Evolutionary conservation across 768 basidiomycete genomes (phyloP).

Genomic region (Lactarius sp.): DNA sequence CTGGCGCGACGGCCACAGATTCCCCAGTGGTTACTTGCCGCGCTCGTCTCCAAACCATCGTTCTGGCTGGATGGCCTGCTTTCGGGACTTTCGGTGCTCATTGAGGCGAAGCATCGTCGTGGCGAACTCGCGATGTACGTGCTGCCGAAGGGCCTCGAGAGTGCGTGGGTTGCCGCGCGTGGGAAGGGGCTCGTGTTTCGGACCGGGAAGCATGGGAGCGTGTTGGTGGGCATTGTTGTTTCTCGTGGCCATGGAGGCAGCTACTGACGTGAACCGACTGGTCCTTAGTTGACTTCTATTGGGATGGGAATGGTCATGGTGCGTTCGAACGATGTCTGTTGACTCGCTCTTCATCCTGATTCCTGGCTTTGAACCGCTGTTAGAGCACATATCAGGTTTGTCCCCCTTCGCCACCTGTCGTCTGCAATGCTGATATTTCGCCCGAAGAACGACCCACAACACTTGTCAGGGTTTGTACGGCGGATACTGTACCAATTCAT

Average conservation of each 20-base stretch:
- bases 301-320: constrained; percentile 94
- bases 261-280: background rate
- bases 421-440: background rate
- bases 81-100: constrained; percentile 71
- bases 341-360: background rate
- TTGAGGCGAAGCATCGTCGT: constrained; percentile 85
- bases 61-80: constrained; percentile 73
- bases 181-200: constrained; percentile 71
- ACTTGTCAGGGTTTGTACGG: constrained; percentile 76
- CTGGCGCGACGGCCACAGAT: constrained; percentile 32
- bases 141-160: constrained; percentile 85
- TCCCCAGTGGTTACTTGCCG: constrained; percentile 45
- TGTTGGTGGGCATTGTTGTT: constrained; percentile 37
- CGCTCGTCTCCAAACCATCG: constrained; percentile 61
- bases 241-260: background rate
- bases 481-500: constrained; percentile 84
- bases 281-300: constrained; percentile 51
- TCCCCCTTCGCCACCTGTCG: background rate
- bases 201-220: constrained; percentile 66
- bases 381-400: constrained; percentile 59
- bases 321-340: constrained; percentile 26
- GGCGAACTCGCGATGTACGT: constrained; percentile 92
- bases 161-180: constrained; percentile 76
- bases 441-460: constrained; percentile 61
- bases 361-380: constrained; percentile 4